Evolutionary conservation across 176 grass and related monocot genomes (phyloP), one percentile per base, ranked within the genome.

Genomic region (Cenchrus fungigraminus): DNA sequence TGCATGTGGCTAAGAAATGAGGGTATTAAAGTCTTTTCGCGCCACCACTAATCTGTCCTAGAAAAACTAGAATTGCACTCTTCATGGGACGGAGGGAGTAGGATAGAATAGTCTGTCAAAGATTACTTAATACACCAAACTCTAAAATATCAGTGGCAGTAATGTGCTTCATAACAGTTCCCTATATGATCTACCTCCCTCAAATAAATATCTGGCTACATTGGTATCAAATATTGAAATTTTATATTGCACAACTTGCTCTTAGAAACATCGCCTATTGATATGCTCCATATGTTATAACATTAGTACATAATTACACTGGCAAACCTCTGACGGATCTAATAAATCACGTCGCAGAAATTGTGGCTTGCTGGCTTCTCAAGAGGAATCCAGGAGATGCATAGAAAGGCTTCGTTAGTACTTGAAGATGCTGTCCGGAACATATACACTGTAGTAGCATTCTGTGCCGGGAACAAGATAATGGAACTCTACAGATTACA

Each of bases 311-410:
- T 70, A 49, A 58, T 54, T 85, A 65, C 8, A 32, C 64, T 88
- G 55, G n/a, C 56, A 31, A 68, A 71, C 78, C 9, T 70, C 78
- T 55, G 67, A 72, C 63, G 16, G 55, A 74, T 76, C 9, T 85
- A 43, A 79, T 77, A 58, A 87, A 73, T 55, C 59, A 64, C 86
- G 46, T 91, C 77, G 72, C 92, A 99, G 97, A 99, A 99, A 91
- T 71, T 94, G 86, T 99, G 97, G 97, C 97, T 99, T 89, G 94
- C 92, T 79, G 97, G 97, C 58, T 99, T 99, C 85, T 99, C 97
- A 62, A 95, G 91, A 91, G 97, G 97, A 85, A 99, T 99, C 77
- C 97, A 99, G 65, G 97, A 99, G 73, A 99, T 97, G 97, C 97
- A 99, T 76, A 96, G 92, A 80, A 99, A 99, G 72, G 97, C 97